Evolutionary conservation across 441 rosid species (phyloP), one percentile per base, ranked within the genome.

Genomic region (Croton setiger): DNA sequence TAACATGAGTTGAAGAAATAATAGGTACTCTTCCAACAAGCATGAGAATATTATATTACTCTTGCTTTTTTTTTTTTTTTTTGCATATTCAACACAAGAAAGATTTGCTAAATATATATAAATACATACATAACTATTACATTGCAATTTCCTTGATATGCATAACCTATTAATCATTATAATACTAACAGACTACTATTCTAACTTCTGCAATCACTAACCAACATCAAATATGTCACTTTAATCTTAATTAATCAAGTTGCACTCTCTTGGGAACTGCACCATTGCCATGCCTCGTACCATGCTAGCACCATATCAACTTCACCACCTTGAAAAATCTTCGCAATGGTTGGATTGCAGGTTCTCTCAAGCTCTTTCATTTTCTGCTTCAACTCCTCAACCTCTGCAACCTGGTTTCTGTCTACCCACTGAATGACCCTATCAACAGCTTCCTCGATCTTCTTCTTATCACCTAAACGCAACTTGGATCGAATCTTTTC

Each of bases 341-440:
- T 90, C 2, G 93, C 90, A 51, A 86, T 84, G n/a, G 88, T 85
- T 2, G 90, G 91, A 76, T 85, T 89, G 84, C 90, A 90, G 20
- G 85, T 77, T 74, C 91, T 56, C 73, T 89, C 93, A 48, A 87
- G 69, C 67, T 87, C 96, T 78, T 85, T 88, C 90, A 87, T 82
- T 77, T 86, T 87, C 76, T 87, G 89, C 68, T 87, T 93, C 0
- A 89, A 89, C 73, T 83, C 96, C n/a, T 87, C 88, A 0, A 88
- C 84, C 75, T 88, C 93, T 0, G 90, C 96, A 21, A 86, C 82
- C 76, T 88, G 90, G 78, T 90, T 88, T 11, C 78, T 77, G 18
- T 90, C 93, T 0, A 86, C 75, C 96, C 92, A 82, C 1, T 82
- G 86, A 55, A 90, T 83, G 15, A 94, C 90, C 63, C 75, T 39